These are phyloP conservation scores for Paecilomyces niveus DNA, from an alignment of 2,329 filamentous ascomycete genomes.

Conservation along the genomic window DNA sequence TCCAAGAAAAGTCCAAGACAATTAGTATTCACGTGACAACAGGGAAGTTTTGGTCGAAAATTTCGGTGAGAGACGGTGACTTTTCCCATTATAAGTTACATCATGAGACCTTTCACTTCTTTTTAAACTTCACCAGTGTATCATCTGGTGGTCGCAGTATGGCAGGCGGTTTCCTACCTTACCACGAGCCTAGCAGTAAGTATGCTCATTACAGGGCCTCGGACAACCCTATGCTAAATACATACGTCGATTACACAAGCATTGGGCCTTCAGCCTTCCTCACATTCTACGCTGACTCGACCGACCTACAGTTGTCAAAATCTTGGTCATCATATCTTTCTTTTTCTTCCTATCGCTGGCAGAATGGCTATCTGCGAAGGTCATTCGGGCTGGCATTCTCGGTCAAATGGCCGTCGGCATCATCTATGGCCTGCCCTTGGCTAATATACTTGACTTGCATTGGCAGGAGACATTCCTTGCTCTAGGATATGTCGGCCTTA, in stretches of 20 bases:
- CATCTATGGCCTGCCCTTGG: constrained; percentile 40
- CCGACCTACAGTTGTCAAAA: constrained; percentile 23
- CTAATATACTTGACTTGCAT: constrained; percentile 34
- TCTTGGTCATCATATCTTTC: constrained; percentile 39
- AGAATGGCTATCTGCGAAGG: constrained; percentile 35
- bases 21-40: too few species aligned
- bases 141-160: neutral
- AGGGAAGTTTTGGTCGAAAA: too few species aligned
- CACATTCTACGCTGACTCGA: neutral
- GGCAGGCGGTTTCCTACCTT: neutral
- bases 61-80: too few species aligned
- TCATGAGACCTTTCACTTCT: too few species aligned
- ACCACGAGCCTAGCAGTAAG: neutral
- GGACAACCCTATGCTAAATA: too few species aligned
- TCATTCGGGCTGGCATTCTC: constrained; percentile 40
- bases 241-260: too few species aligned
- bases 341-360: constrained; percentile 38
- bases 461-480: constrained; percentile 43
- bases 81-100: too few species aligned
- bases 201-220: too few species aligned
- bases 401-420: constrained; percentile 43
- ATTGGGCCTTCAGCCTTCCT: too few species aligned
- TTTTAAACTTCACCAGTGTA: too few species aligned
- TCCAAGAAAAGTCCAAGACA: too few species aligned
- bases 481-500: constrained; percentile 43